A percentile compares a stretch with the other conserved stretches of the same genome.
Evolutionary conservation across 495 filamentous ascomycete genomes (phyloP).

Genomic region (Aspergillus bertholletiae): DNA sequence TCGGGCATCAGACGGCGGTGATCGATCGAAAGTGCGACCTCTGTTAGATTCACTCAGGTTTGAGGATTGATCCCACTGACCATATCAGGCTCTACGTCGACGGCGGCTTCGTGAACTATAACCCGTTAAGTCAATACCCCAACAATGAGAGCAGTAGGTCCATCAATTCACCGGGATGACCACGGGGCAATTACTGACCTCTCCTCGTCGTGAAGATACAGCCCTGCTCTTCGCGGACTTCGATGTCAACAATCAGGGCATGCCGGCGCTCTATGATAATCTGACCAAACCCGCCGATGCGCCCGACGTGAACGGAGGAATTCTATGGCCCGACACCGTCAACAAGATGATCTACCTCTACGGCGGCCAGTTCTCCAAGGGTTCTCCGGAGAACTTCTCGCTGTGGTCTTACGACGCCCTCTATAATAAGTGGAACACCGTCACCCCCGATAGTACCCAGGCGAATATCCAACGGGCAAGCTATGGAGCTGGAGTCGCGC

Average conservation of each 20-base stretch:
- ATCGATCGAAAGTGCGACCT: slow-evolving; percentile 5
- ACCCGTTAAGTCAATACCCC: slow-evolving; percentile 3
- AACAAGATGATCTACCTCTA: slow-evolving; percentile 13
- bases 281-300: slow-evolving; percentile 7
- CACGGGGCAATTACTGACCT: not conserved
- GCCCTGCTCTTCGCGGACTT: slow-evolving; percentile 6
- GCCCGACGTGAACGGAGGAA: slow-evolving; percentile 6
- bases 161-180: not conserved
- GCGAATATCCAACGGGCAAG: slow-evolving; percentile 2
- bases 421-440: slow-evolving; percentile 1
- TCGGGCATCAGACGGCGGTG: slow-evolving; percentile 6
- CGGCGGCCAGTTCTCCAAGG: slow-evolving; percentile 6
- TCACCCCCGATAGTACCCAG: not conserved
- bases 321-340: slow-evolving; percentile 8
- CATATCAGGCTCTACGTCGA: slow-evolving; percentile 4
- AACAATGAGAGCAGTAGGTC: slow-evolving; percentile 3
- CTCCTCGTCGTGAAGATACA: not conserved
- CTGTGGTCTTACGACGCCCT: slow-evolving; percentile 4
- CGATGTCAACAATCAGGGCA: slow-evolving; percentile 6
- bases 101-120: slow-evolving; percentile 8
- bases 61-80: not conserved
- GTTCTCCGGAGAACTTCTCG: not conserved
- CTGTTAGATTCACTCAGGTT: not conserved
- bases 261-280: slow-evolving; percentile 4
- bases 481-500: slow-evolving; percentile 3